Base-by-base conservation (phyloP, 345 rosid genomes). In the Capsella bursapastoris region DNA sequence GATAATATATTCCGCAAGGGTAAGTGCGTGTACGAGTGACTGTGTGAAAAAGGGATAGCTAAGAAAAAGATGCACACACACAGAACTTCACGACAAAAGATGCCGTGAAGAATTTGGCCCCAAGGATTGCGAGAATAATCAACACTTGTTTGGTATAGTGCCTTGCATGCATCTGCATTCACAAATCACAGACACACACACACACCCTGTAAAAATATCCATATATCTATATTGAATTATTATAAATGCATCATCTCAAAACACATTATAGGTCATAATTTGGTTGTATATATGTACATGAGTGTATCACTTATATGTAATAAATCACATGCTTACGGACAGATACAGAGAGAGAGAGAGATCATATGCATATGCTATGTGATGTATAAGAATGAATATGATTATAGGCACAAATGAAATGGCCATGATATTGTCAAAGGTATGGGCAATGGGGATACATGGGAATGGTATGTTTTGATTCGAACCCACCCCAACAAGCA, bases 1-100 rank as follows among this genome's bases (percentile, higher is more conserved):
- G 22, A 58, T 74, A 64, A 75, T 52, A 67, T 22, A 34, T 34
- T 60, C 68, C 69, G 65, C 53, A 63, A 55, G 58, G 45, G 70
- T 44, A 55, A 76, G 71, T 76, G 80, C 65, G 70, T 70, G 66
- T 76, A 70, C 75, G 59, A 62, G 52, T 63, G 65, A 76, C 52
- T 45, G 44, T 55, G 43, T 61, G 41, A 18, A 57, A 68, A 72
- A 51, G 25, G 4, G 53, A 29, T 18, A 72, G 55, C 15, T 40
- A 40, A 62, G 55, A 41, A 64, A 72, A 69, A 69, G 65, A 69
- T 69, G 75, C 74, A 61, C 74, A 53, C 63, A 68, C 29, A 58
- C 66, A 59, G 25, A 59, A 65, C 73, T 75, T 67, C 79, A 68
- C 73, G 73, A 76, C 74, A 76, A 62, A 68, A 68, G 74, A 68